Base-by-base conservation (phyloP, 2,329 filamentous ascomycete species). In the Dactylellina leptospora region DNA sequence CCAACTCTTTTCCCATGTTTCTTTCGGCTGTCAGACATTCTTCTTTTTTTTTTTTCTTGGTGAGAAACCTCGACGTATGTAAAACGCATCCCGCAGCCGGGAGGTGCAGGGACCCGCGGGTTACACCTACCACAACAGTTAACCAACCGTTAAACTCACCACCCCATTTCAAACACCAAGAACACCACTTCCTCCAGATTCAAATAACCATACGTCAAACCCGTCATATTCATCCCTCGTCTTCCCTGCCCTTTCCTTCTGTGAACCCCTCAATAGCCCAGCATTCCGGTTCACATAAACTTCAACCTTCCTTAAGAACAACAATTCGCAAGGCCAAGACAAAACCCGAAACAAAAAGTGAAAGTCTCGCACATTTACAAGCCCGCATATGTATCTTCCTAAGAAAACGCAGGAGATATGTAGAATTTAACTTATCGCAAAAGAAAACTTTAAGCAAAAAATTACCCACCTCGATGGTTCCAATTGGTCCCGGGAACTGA, bases 171-270 rank as follows among this genome's bases (percentile, higher is more conserved):
- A 45, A 60, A 44, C n/a, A n/a, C n/a, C n/a, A n/a, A n/a, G n/a
- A n/a, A n/a, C n/a, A n/a, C n/a, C n/a, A n/a, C n/a, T n/a, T n/a
- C n/a, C n/a, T n/a, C 51, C 47, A 44, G 56, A 61, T 50, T 61
- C 56, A 61, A 61, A 61, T 16, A 33, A 40, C 56, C 48, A 45
- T 45, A 61, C 56, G 44, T 61, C 56, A 61, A 44, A 11, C 28
- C 18, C 18, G 13, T 16, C 36, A 16, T 11, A n/a, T 40, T 11
- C 8, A 1, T 16, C 36, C 36, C 36, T 40, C 36, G 36, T 16
- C 18, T n/a, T 11, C 36, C 2, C 5, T 11, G 36, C n/a, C n/a
- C n/a, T n/a, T n/a, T n/a, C n/a, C n/a, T n/a, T n/a, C n/a, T n/a
- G n/a, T n/a, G n/a, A n/a, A n/a, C n/a, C n/a, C 36, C 11, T n/a